Percentiles rank a stretch among this genome's conserved stretches.
Conservation (phyloP, 805 yeast genomes). For the Ascoidea rubescens region DNA sequence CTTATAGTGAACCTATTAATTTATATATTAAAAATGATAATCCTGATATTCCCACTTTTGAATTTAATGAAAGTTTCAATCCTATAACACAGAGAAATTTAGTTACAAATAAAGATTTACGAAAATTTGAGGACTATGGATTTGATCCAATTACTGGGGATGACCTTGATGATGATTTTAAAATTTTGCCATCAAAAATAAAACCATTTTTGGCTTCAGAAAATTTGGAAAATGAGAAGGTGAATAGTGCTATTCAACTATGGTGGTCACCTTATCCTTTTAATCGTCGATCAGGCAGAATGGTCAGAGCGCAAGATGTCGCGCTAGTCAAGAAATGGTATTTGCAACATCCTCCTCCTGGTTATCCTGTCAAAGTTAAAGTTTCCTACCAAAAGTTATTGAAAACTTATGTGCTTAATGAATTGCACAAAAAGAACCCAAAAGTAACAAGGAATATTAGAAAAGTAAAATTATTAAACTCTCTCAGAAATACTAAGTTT, state of each 20-base stretch:
- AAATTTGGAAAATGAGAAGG: slow-evolving; percentile 29
- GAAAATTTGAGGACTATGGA: slow-evolving; percentile 8
- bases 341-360: slow-evolving; percentile 43
- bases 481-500: slow-evolving; percentile 66
- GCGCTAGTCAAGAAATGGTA: slow-evolving; percentile 78
- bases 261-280: slow-evolving; percentile 82
- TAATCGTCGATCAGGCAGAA: slow-evolving; percentile 57
- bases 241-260: slow-evolving; percentile 45
- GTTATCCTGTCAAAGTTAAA: slow-evolving; percentile 61
- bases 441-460: slow-evolving; percentile 24
- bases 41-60: slow-evolving; percentile 40
- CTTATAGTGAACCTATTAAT: slow-evolving; percentile 53
- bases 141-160: slow-evolving; percentile 16
- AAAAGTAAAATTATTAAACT: slow-evolving; percentile 46
- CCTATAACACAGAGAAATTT: slow-evolving; percentile 31
- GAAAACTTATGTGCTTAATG: slow-evolving; percentile 60
- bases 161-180: slow-evolving; percentile 25
- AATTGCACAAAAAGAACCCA: slow-evolving; percentile 32
- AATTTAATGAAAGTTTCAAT: slow-evolving; percentile 37
- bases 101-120: slow-evolving; percentile 10
- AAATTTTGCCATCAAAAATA: slow-evolving; percentile 24
- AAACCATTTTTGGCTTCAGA: slow-evolving; percentile 38
- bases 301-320: slow-evolving; percentile 80
- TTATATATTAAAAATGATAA: slow-evolving; percentile 32
- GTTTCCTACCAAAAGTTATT: slow-evolving; percentile 84